A percentile compares a stretch with the other conserved stretches of the same genome.
phyloP scores from a whole-genome alignment of 495 filamentous ascomycete species.

The Podospora appendiculata region DNA sequence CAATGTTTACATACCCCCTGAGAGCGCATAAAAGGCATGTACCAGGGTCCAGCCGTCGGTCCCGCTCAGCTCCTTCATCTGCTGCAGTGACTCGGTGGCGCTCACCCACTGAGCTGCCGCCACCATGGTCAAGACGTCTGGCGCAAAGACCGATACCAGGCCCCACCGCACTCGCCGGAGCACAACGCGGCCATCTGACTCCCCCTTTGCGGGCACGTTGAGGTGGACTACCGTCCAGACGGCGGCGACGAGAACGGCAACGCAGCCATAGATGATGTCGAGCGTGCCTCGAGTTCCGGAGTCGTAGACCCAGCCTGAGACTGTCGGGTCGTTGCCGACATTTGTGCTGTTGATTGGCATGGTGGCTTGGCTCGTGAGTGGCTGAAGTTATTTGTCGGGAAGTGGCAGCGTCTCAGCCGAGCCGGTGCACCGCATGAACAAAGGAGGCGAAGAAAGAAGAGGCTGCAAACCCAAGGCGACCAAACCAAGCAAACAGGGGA shows the following conservation, averaged over 20 bases:
- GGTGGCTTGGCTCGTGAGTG: too few relatives aligned
- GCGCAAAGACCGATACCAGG: conserved; percentile 5
- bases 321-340: neutral
- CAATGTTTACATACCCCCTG: neutral
- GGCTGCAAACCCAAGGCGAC: too few relatives aligned
- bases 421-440: too few relatives aligned
- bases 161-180: conserved; percentile 9
- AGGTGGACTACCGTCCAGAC: conserved; percentile 19
- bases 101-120: conserved; percentile 10
- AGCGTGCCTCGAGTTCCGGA: neutral
- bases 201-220: conserved; percentile 11
- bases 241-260: conserved; percentile 18
- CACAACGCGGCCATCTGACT: conserved; percentile 5
- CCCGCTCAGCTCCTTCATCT: conserved; percentile 7
- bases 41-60: conserved; percentile 4
- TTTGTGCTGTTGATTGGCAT: neutral
- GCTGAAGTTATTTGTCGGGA: too few relatives aligned
- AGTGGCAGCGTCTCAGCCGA: too few relatives aligned
- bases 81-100: conserved; percentile 8
- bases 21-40: conserved; percentile 14
- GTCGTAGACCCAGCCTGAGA: conserved; percentile 1
- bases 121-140: conserved; percentile 11
- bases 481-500: too few relatives aligned
- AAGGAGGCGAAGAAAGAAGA: too few relatives aligned
- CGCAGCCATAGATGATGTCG: conserved; percentile 17